Percentiles rank a stretch among this genome's conserved stretches.
Conservation (phyloP, 495 filamentous ascomycete species). For the Tricharina praecox region DNA sequence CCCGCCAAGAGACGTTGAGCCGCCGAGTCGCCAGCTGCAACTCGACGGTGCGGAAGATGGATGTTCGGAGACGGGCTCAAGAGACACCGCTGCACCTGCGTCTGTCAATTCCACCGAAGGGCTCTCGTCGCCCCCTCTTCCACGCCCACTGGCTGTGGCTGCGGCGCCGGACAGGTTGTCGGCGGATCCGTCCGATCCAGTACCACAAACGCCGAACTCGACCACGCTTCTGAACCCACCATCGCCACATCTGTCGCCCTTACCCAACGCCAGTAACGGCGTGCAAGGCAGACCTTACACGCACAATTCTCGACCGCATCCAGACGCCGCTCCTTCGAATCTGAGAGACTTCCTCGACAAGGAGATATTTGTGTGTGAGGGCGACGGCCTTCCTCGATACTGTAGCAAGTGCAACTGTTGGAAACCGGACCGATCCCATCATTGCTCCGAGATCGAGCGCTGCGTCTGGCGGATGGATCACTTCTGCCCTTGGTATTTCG, state of each 20-base stretch:
- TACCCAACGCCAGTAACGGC: not conserved
- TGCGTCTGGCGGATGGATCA: constrained; percentile 86
- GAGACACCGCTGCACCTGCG: not conserved
- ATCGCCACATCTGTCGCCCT: not conserved
- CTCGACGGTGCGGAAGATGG: not conserved
- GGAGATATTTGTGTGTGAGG: constrained; percentile 65
- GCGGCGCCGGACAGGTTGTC: not conserved
- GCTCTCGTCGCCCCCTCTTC: not conserved
- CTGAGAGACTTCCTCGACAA: constrained; percentile 28
- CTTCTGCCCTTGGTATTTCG: constrained; percentile 67
- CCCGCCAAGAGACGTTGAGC: constrained; percentile 12
- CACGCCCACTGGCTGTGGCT: not conserved
- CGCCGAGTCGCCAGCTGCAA: not conserved
- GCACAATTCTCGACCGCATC: not conserved
- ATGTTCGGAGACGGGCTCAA: not conserved
- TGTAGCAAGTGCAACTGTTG: constrained; percentile 63
- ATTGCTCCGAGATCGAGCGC: constrained; percentile 61
- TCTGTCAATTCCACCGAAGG: not conserved
- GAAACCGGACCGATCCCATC: constrained; percentile 72
- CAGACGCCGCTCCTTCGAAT: not conserved
- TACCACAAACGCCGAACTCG: not conserved
- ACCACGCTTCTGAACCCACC: not conserved
- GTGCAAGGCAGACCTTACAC: not conserved
- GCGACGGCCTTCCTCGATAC: constrained; percentile 62
- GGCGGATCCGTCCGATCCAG: not conserved